Evolutionary conservation across 2,329 filamentous ascomycete genomes (phyloP).

Genomic region (Ophiognomonia clavigignenti-juglandacearum): DNA sequence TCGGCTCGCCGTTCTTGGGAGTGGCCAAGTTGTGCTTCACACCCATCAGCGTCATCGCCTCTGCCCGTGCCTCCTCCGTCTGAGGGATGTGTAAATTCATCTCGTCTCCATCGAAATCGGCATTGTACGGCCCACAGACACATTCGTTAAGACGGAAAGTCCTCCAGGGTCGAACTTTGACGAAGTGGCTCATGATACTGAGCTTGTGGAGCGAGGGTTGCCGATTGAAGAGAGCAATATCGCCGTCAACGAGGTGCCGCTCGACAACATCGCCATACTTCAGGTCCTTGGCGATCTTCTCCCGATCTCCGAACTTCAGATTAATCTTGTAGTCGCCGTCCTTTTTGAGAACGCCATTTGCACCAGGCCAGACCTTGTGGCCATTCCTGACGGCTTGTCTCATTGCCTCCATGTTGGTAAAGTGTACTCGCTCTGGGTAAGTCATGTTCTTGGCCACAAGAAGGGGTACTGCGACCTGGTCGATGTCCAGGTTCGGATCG

Average conservation of each 20-base stretch:
- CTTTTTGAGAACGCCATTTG: conserved; percentile 73
- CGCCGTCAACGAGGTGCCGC: conserved; percentile 88
- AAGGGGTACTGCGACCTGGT: conserved; percentile 87
- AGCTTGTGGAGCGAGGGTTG: conserved; percentile 97
- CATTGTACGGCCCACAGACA: conserved; percentile 97
- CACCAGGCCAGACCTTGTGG: conserved; percentile 76
- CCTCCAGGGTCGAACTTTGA: conserved; percentile 88
- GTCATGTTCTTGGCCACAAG: conserved; percentile 95
- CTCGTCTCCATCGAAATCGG: conserved; percentile 97
- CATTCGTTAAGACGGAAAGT: conserved; percentile 97
- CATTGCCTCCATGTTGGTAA: conserved; percentile 81
- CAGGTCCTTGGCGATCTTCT: conserved; percentile 68
- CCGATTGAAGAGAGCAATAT: conserved; percentile 96
- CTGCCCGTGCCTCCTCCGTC: conserved; percentile 91
- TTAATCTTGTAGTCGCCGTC: conserved; percentile 63
- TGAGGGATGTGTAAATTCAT: conserved; percentile 99
- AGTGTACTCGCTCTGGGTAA: conserved; percentile 83
- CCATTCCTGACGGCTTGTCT: conserved; percentile 71
- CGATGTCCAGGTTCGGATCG: conserved; percentile 88
- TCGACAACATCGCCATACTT: conserved; percentile 85
- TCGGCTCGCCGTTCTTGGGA: conserved; percentile 95
- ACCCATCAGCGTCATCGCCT: conserved; percentile 95
- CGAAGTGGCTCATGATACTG: conserved; percentile 94
- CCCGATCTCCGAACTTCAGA: conserved; percentile 69
- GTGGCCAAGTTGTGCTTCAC: conserved; percentile 95